phyloP scores from a whole-genome alignment of 768 basidiomycete species.

The Phanerochaete carnosa region DNA sequence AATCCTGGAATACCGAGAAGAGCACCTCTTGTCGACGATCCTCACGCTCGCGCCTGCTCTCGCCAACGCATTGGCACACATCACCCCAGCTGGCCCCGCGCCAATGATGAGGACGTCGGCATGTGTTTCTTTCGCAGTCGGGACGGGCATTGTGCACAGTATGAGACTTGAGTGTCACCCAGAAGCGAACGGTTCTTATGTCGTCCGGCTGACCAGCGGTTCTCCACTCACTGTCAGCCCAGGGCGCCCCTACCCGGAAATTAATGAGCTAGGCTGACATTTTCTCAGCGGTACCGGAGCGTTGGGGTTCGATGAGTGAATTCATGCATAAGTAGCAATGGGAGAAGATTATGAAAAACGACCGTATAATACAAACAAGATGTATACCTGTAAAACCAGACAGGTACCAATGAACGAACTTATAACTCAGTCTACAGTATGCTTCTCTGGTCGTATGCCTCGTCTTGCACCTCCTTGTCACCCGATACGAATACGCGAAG shows the following conservation, averaged over 20 bases:
- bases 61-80: conserved; percentile 39
- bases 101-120: conserved; percentile 43
- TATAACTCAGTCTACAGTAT: neutral
- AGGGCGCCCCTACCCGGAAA: neutral
- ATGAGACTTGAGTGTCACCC: neutral
- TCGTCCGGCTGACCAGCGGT: neutral
- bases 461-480: conserved; percentile 45
- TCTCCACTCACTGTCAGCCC: neutral
- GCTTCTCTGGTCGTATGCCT: conserved; percentile 36
- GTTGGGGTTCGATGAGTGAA: neutral
- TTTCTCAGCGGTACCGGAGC: neutral
- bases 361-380: neutral
- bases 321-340: neutral
- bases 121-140: conserved; percentile 15
- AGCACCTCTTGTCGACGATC: conserved; percentile 40
- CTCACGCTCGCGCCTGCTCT: conserved; percentile 33
- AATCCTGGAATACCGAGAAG: neutral
- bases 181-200: neutral
- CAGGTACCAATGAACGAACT: neutral
- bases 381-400: neutral
- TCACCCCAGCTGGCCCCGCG: conserved; percentile 42
- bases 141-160: conserved; percentile 1
- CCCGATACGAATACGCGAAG: conserved; percentile 49
- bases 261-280: neutral
- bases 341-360: neutral